These are phyloP conservation scores for Colletotrichum filicis DNA, from an alignment of 2,329 filamentous ascomycete genomes.

Conservation along the genomic window DNA sequence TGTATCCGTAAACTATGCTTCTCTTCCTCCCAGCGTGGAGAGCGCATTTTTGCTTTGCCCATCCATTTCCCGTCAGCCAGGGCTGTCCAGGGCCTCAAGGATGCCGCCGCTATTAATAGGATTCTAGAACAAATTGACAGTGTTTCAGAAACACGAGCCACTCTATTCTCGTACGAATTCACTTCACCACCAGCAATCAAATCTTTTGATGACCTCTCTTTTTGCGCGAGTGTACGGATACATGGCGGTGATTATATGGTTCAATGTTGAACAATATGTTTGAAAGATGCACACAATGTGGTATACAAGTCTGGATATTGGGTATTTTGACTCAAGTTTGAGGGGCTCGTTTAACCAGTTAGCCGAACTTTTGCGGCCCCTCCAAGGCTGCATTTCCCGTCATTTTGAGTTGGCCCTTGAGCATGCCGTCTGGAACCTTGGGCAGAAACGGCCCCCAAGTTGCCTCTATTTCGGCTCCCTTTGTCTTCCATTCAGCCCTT, in stretches of 20 bases:
- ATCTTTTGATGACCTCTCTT: neutral
- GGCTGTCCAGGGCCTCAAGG: conserved; percentile 19
- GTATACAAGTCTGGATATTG: neutral
- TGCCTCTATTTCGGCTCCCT: neutral
- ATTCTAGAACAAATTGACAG: conserved; percentile 32
- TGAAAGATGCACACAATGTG: neutral
- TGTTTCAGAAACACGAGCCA: conserved; percentile 33
- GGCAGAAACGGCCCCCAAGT: conserved; percentile 25
- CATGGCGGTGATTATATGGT: neutral
- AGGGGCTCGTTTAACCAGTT: neutral
- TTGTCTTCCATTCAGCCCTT: neutral
- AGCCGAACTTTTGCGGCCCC: neutral
- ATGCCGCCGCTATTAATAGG: conserved; percentile 33
- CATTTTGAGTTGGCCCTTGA: neutral
- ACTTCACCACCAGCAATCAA: neutral
- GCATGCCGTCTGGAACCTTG: neutral
- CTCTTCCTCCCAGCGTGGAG: neutral
- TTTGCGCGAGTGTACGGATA: neutral
- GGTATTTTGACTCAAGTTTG: neutral
- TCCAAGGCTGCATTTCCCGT: conserved; percentile 12
- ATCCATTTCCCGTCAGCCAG: conserved; percentile 15
- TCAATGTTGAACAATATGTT: neutral
- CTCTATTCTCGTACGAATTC: conserved; percentile 24
- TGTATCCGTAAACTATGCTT: neutral
- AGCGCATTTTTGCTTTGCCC: conserved; percentile 2